Evolutionary conservation across 2,329 filamentous ascomycete species (phyloP).

Genomic region (Dactylellina haptotyla): DNA sequence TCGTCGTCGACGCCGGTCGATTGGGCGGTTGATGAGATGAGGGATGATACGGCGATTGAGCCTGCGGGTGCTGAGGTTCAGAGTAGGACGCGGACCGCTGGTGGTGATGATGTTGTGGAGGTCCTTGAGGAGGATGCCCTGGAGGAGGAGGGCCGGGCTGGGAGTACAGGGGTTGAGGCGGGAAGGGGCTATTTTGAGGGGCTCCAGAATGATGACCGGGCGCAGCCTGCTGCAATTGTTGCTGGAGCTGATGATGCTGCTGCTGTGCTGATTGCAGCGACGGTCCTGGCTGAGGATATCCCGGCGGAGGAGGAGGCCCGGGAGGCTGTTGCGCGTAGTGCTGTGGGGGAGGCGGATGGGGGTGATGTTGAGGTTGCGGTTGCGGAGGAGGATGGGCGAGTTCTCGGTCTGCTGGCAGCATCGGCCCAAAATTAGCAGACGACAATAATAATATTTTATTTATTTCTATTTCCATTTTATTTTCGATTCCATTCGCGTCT

Average conservation of each 20-base stretch:
- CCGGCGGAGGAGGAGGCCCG: slow-evolving; percentile 37
- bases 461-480: slow-evolving; percentile 12
- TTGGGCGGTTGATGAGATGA: slow-evolving; percentile 34
- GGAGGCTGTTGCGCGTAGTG: slow-evolving; percentile 40
- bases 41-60: slow-evolving; percentile 32
- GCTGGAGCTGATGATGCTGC: slow-evolving; percentile 54
- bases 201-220: slow-evolving; percentile 35
- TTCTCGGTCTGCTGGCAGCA: slow-evolving; percentile 16
- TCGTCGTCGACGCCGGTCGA: slow-evolving; percentile 31
- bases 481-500: slow-evolving; percentile 8
- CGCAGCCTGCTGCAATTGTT: slow-evolving; percentile 49
- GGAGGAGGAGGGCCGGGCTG: slow-evolving; percentile 26
- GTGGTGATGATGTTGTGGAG: slow-evolving; percentile 40
- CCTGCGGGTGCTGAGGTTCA: slow-evolving; percentile 21
- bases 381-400: slow-evolving; percentile 9
- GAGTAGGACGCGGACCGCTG: slow-evolving; percentile 48
- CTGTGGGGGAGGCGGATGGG: slow-evolving; percentile 20
- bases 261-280: slow-evolving; percentile 50
- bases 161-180: slow-evolving; percentile 51
- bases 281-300: slow-evolving; percentile 22
- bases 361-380: slow-evolving; percentile 11
- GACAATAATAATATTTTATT: slow-evolving; percentile 7
- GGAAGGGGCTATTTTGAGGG: slow-evolving; percentile 41
- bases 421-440: slow-evolving; percentile 25
- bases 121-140: slow-evolving; percentile 6